Evolutionary conservation across 2,329 filamentous ascomycete species (phyloP).

Genomic region (Bipolaris victoriae): DNA sequence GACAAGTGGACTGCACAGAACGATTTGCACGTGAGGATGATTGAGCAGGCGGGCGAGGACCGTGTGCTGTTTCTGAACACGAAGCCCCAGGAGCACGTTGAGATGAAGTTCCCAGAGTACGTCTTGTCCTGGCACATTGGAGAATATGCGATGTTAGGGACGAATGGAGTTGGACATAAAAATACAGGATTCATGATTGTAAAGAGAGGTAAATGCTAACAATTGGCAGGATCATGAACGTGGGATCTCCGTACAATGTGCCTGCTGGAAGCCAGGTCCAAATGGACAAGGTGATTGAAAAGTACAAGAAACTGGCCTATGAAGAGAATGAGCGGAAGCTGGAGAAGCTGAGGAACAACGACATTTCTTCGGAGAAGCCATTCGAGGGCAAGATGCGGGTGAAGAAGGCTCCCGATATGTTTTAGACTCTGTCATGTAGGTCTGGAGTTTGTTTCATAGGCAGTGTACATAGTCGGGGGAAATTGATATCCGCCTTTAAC

Average conservation of each 20-base stretch:
- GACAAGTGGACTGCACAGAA: conserved; percentile 63
- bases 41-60: conserved; percentile 69
- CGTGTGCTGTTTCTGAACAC: conserved; percentile 62
- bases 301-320: conserved; percentile 65
- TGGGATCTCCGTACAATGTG: conserved; percentile 68
- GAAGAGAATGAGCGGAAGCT: conserved; percentile 64
- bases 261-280: conserved; percentile 65
- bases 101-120: conserved; percentile 69
- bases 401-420: conserved; percentile 29
- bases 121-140: conserved; percentile 41
- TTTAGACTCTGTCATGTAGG: conserved; percentile 5
- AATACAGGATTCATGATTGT: background rate
- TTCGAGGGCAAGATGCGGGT: conserved; percentile 29
- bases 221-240: conserved; percentile 63
- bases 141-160: background rate
- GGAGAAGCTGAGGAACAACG: conserved; percentile 44
- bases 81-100: conserved; percentile 56
- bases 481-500: conserved; percentile 25
- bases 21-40: conserved; percentile 63
- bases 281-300: conserved; percentile 64
- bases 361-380: conserved; percentile 45
- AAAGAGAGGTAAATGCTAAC: conserved; percentile 21
- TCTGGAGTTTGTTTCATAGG: background rate
- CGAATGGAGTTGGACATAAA: too few species aligned
- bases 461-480: conserved; percentile 31